phyloP scores from a whole-genome alignment of 2,329 filamentous ascomycete genomes.

The Fonsecaea multimorphosa region DNA sequence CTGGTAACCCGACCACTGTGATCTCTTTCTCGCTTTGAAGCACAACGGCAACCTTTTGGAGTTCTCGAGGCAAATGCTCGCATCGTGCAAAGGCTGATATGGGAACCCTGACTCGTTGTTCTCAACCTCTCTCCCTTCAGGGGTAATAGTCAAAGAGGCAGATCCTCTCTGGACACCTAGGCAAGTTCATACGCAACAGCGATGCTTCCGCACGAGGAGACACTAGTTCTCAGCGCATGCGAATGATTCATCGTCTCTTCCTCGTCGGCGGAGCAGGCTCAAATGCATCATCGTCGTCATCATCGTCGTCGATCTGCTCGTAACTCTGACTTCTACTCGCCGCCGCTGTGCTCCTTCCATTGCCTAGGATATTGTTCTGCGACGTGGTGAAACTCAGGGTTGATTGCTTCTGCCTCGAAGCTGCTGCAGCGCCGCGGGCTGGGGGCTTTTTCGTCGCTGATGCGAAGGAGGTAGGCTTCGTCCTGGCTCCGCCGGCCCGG shows the following conservation, averaged over 20 bases:
- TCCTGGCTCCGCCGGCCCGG: slow-evolving; percentile 1
- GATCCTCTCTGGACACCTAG: background rate
- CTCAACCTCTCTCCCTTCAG: background rate
- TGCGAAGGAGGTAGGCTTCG: slow-evolving; percentile 15
- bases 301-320: slow-evolving; percentile 39
- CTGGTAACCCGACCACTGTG: too few relatives aligned
- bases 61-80: background rate
- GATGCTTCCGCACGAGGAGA: background rate
- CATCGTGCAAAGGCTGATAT: background rate
- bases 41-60: background rate
- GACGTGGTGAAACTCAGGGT: slow-evolving; percentile 52
- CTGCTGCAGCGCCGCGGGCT: slow-evolving; percentile 20
- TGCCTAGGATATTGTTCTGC: slow-evolving; percentile 42
- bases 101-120: background rate
- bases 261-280: slow-evolving; percentile 46
- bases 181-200: background rate
- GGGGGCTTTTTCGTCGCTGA: slow-evolving; percentile 29
- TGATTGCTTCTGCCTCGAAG: slow-evolving; percentile 47
- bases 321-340: slow-evolving; percentile 42
- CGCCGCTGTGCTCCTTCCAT: slow-evolving; percentile 22
- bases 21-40: background rate
- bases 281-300: slow-evolving; percentile 53
- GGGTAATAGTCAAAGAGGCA: background rate
- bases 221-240: background rate
- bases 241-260: slow-evolving; percentile 30